These are phyloP conservation scores for Carallia brachiata DNA, from an alignment of 345 rosid species.

Conservation along the genomic window DNA sequence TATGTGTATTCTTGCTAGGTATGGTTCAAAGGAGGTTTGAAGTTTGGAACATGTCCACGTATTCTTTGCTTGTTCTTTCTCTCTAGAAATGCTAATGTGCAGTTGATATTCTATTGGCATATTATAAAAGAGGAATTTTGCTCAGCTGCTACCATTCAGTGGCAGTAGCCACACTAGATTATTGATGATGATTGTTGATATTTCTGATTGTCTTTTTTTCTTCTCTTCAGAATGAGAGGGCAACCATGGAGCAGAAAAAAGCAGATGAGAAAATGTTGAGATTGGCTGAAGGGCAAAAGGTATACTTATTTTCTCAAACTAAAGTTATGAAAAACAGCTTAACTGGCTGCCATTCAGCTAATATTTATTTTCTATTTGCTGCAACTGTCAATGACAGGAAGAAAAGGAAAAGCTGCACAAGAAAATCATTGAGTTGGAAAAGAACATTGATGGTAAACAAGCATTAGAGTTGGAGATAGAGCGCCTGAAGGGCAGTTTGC, in stretches of 20 bases:
- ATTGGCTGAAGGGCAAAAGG: conserved; percentile 73
- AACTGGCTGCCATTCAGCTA: not conserved
- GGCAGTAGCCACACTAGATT: no score
- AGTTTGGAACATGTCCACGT: no score
- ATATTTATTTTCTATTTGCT: conserved; percentile 2
- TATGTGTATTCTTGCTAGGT: no score
- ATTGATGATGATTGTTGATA: not conserved
- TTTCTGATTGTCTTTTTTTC: not conserved
- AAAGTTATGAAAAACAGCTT: not conserved
- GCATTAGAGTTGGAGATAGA: conserved; percentile 72
- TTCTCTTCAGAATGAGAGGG: conserved; percentile 53
- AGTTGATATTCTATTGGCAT: no score
- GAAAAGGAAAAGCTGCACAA: conserved; percentile 55
- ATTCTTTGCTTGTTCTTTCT: no score
- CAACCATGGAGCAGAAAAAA: conserved; percentile 70
- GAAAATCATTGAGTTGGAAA: conserved; percentile 50
- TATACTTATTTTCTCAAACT: conserved; percentile 10
- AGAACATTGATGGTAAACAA: conserved; percentile 59
- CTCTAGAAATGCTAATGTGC: no score
- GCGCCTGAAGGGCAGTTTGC: conserved; percentile 55
- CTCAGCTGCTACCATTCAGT: no score
- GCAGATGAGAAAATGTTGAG: conserved; percentile 50
- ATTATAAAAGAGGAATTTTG: no score
- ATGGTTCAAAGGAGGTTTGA: no score
- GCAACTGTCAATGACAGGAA: conserved; percentile 40